Conservation (phyloP, 371 early-diverging fungal species). For the Fennellomyces sp. region DNA sequence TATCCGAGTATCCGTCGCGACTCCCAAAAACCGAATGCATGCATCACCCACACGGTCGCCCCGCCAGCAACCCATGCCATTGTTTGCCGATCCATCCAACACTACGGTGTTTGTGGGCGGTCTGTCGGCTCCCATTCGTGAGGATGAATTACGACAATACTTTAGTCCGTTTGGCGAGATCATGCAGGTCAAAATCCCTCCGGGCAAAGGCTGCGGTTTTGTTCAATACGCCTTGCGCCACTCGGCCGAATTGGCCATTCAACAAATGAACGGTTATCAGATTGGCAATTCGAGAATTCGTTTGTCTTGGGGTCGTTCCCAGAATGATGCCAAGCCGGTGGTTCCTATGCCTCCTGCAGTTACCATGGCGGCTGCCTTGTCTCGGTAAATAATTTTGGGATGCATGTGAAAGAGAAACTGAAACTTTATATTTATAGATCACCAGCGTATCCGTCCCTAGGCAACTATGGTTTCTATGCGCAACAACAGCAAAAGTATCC, state of each 20-base stretch:
- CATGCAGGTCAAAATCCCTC: constrained; percentile 87
- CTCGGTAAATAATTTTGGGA: background rate
- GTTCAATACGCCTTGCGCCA: constrained; percentile 82
- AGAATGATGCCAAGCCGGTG: constrained; percentile 14
- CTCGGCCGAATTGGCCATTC: constrained; percentile 86
- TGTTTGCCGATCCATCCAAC: constrained; percentile 43
- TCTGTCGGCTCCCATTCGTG: constrained; percentile 69
- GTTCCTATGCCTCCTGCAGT: constrained; percentile 12
- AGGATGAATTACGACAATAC: constrained; percentile 78
- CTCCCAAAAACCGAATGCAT: constrained; percentile 55
- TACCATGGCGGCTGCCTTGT: constrained; percentile 2
- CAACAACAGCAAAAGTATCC: background rate
- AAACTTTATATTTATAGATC: background rate
- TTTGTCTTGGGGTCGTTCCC: constrained; percentile 87
- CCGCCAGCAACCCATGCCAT: background rate
- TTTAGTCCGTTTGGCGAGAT: constrained; percentile 89
- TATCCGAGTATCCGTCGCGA: constrained; percentile 85
- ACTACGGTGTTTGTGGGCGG: constrained; percentile 96
- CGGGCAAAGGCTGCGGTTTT: constrained; percentile 92
- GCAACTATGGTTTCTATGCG: background rate
- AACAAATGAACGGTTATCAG: constrained; percentile 81
- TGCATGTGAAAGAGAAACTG: background rate
- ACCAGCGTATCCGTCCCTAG: background rate
- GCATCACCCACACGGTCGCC: background rate
- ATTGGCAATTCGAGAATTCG: constrained; percentile 84